Percentiles rank a stretch among this genome's conserved stretches.
Conservation (phyloP, 2,329 filamentous ascomycete species). For the Zymoseptoria tritici region DNA sequence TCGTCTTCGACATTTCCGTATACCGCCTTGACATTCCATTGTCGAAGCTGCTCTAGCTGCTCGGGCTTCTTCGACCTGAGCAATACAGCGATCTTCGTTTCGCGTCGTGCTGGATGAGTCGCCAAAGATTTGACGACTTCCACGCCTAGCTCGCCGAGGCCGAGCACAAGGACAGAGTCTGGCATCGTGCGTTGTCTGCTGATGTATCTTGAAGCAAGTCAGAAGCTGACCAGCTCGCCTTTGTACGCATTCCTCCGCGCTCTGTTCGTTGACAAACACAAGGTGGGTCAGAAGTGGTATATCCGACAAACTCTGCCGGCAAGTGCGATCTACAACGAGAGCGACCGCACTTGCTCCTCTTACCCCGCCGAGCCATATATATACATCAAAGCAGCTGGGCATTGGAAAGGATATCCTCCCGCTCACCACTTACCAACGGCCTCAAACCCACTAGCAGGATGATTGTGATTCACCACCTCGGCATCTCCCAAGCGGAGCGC, state of each 20-base stretch:
- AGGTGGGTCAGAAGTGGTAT: not conserved
- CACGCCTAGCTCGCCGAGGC: constrained; percentile 59
- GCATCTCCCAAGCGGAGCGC: constrained; percentile 53
- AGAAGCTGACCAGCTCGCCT: no score
- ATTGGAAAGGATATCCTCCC: not conserved
- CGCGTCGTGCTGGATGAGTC: constrained; percentile 37
- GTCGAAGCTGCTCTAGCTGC: constrained; percentile 13
- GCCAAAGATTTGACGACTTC: constrained; percentile 48
- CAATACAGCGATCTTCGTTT: constrained; percentile 45
- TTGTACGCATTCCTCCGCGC: no score
- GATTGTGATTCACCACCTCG: constrained; percentile 30
- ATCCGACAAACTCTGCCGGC: not conserved
- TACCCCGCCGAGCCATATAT: not conserved
- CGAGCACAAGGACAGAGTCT: constrained; percentile 50
- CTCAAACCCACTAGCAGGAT: constrained; percentile 22
- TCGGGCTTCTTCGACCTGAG: constrained; percentile 43
- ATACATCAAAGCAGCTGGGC: not conserved
- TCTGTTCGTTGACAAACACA: not conserved
- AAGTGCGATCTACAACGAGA: not conserved
- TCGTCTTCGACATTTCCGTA: constrained; percentile 38
- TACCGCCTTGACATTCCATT: constrained; percentile 34
- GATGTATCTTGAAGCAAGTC: not conserved
- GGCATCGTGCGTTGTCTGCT: not conserved
- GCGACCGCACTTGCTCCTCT: not conserved
- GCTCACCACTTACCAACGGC: no score